Evolutionary conservation across 2,329 filamentous ascomycete genomes (phyloP), one percentile per base, ranked within the genome.

Genomic region (Rhinocladiella mackenziei): DNA sequence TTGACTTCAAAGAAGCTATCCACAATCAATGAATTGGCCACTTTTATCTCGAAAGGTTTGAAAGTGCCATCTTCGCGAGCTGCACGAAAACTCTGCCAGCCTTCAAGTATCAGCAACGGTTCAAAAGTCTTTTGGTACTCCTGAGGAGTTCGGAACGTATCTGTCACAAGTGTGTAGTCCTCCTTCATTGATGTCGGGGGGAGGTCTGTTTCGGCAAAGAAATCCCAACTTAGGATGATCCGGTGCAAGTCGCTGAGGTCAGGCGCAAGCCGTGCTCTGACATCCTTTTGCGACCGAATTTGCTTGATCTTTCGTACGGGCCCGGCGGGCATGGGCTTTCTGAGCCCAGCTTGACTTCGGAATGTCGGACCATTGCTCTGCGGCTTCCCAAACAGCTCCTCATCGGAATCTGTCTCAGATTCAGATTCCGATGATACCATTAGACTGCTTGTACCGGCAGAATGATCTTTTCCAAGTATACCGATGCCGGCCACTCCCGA

Each of bases 1-100:
- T 86, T 91, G 49, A 97, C 81, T 68, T 98, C 92, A 50, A 96
- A 77, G 59, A 94, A 97, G 38, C 84, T 84, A 65, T 98, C 92
- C 8, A 98, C 89, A 34, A 83, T 92, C 60, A 92, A 82, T 50
- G 92, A 84, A 58, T 85, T 94, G 37, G 86, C 78, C 40, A 98
- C 78, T 60, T 89, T 94, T 64, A 97, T 81, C 48, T 89, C 87
- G 59, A 95, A 94, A 0, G 86, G 73, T 60, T 84, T 88, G 53
- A 81, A 80, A 14, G 78, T 85, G 35, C 83, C 80, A 64, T 98
- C 92, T 59, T 96, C 88, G 62, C 89, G 89, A 14, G 86, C 79
- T 37, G 88, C 89, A 38, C 94, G 83, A 62, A 98, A 92, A 3
- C 86, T 86, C 61, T 94, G 86, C 92, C 92, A 98, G 20, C 91